Evolutionary conservation across 768 basidiomycete genomes (phyloP), one percentile per base, ranked within the genome.

Genomic region (Mycena olivaceomarginata): DNA sequence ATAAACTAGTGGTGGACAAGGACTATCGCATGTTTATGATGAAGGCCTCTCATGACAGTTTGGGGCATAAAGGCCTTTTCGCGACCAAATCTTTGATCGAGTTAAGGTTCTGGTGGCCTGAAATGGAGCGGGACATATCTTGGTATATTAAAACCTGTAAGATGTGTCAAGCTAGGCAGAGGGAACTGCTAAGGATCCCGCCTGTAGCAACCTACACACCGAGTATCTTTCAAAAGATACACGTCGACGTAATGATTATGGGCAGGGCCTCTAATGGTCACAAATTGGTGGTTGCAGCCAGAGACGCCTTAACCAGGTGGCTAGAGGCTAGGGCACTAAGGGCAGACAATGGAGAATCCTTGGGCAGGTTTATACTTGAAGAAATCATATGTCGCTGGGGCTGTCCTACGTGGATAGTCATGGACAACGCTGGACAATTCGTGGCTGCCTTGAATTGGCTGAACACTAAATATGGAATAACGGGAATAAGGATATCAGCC

Each of bases 331-430:
- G 79, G 45, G 70, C 81, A 0, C 22, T 84, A 1, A 73, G 68
- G 67, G 71, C 77, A 2, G 82, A 85, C 37, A 82, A 64, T 20
- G 82, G 75, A 0, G 67, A 64, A 15, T 66, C 78, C 0, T 76
- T 86, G 13, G 83, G 75, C 0, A 64, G 70, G 5, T 86, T 81
- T 81, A 45, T 85, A 0, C 82, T 81, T 11, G 79, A 83, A 74
- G 84, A 87, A 13, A 82, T 87, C 5, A 77, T 86, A 0, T 85
- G 83, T 63, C 43, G 83, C 40, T 90, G 88, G 88, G 89, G 88
- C 4, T 81, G 84, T 20, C 22, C 88, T 0, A 22, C 15, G 0
- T 81, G 86, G 31, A 86, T 90, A 20, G 83, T 90, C 0, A 88
- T 86, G 0, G 89, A 91, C 74, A 91, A 91, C 67, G 83, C 84